Evolutionary conservation across 2,329 filamentous ascomycete species (phyloP), one percentile per base, ranked within the genome.

Genomic region (Ophiostoma australiae): DNA sequence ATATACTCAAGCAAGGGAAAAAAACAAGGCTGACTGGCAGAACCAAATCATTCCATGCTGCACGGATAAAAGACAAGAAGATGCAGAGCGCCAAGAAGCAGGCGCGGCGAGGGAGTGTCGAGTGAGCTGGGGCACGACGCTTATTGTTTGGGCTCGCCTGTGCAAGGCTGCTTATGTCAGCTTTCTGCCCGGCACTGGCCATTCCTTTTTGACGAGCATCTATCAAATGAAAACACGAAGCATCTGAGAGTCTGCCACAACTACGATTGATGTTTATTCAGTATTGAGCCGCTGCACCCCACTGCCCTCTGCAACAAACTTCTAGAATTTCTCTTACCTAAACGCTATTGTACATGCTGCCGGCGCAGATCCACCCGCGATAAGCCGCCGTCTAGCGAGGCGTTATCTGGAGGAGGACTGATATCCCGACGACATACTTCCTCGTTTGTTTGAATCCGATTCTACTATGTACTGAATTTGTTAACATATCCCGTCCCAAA

Each of bases 21-120:
- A 31, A 27, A 27, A 33, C 31, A 68, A 33, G 17, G 44, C 52
- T 58, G 27, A 58, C 10, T 5, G 4, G 15, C 7, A 68, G 67
- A n/a, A 55, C 67, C 8, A 84, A 83, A 70, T 75, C 78, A 3
- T 85, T 84, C 65, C 80, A 85, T 61, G 79, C 82, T 23, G 75
- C 77, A 1, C 79, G 85, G 35, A 73, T 87, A 31, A 81, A 77
- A 72, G 75, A 79, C 17, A 87, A 87, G 76, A 86, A 85, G 75
- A 76, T 81, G 11, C 78, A 80, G 20, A 83, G 83, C 73, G 78
- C 78, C 8, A 87, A 87, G 78, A 87, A 87, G 74, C 79, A 83
- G 70, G 80, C 75, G 37, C 80, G 84, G 20, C 80, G 78, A 75
- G 80, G 81, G 8, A 67, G 68, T 23, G 70, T 68, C 35, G 71